Base-by-base conservation (phyloP, 2,329 filamentous ascomycete species). In the Pseudocercospora musae region DNA sequence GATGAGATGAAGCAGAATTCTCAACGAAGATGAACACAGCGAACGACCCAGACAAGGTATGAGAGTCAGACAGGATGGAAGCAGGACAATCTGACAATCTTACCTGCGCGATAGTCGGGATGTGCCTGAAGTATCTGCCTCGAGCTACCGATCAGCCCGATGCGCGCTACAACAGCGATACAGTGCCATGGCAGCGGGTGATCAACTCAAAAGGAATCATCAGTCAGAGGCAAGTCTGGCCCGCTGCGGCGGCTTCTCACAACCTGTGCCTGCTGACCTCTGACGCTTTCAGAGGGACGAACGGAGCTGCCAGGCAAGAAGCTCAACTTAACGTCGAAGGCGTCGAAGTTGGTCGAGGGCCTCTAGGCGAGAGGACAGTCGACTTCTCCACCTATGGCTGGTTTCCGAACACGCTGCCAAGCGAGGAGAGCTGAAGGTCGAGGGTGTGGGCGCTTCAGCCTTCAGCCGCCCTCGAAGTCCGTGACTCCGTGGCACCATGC, bases 161-260 rank as follows among this genome's bases (percentile, higher is more conserved):
- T 65, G 72, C 76, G 58, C 75, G 79, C 61, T 96, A 89, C 78
- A 89, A 96, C 75, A 81, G 84, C 62, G 81, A 80, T 23, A 97
- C 89, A 67, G 94, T 98, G 3, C 94, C 94, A 0, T 98, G 94
- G 94, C 94, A 98, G 80, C 83, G 95, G 62, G 91, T 98, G 63
- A 89, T 98, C 74, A 96, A 94, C 75, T 80, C 91, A 13, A 94
- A 90, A 77, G 93, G 94, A 21, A 81, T 86, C 62, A 96, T 98
- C 68, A 96, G 92, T 49, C 90, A 90, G 7, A 86, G 93, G 91
- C 94, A 72, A 68, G 79, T 74, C 55, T 46, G 25, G 18, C 18
- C 18, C 29, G 31, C 13, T 25, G 25, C n/a, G 52, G 15, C 10
- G 29, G 18, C 23, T 23, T 54, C 52, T n/a, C 29, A n/a, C 31